Evolutionary conservation across 495 filamentous ascomycete species (phyloP).

Genomic region (Cercophora sp.): DNA sequence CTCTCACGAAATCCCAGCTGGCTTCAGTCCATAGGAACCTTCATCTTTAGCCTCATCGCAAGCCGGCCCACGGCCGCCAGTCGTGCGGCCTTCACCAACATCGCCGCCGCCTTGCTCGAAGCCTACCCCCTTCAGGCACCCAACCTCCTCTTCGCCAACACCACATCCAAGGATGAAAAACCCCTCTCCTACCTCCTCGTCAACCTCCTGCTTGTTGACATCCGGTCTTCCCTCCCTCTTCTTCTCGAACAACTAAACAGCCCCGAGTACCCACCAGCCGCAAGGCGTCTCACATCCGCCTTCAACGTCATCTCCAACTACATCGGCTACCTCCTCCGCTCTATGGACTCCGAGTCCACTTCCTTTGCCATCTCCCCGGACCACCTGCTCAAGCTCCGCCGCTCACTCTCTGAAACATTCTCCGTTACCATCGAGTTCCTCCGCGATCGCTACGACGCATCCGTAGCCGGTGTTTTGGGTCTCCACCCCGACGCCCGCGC

Average conservation of each 20-base stretch:
- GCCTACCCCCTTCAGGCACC: slow-evolving; percentile 41
- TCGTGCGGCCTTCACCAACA: slow-evolving; percentile 47
- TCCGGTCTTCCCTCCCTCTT: slow-evolving; percentile 57
- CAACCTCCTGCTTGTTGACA: slow-evolving; percentile 56
- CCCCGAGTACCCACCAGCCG: slow-evolving; percentile 41
- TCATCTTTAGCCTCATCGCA: slow-evolving; percentile 41
- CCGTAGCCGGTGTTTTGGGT: slow-evolving; percentile 50
- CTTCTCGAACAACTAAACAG: slow-evolving; percentile 52
- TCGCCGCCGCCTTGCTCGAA: slow-evolving; percentile 51
- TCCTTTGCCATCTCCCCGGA: slow-evolving; percentile 41
- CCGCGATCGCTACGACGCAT: slow-evolving; percentile 61
- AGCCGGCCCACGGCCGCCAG: slow-evolving; percentile 44
- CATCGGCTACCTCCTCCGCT: slow-evolving; percentile 52
- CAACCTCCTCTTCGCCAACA: slow-evolving; percentile 44
- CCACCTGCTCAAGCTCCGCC: slow-evolving; percentile 54
- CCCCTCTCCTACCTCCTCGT: slow-evolving; percentile 58
- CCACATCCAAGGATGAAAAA: slow-evolving; percentile 30
- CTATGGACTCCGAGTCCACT: slow-evolving; percentile 33
- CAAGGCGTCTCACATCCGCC: slow-evolving; percentile 52
- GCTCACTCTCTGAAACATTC: slow-evolving; percentile 54
- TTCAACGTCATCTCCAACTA: slow-evolving; percentile 58
- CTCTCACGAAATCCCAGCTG: slow-evolving; percentile 38
- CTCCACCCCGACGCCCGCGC: slow-evolving; percentile 45
- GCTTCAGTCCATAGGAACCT: slow-evolving; percentile 35
- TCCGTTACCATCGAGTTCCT: slow-evolving; percentile 59